Conservation (phyloP, 1,284 basidiomycete species). For the Austroboletus novae-zelandiae region DNA sequence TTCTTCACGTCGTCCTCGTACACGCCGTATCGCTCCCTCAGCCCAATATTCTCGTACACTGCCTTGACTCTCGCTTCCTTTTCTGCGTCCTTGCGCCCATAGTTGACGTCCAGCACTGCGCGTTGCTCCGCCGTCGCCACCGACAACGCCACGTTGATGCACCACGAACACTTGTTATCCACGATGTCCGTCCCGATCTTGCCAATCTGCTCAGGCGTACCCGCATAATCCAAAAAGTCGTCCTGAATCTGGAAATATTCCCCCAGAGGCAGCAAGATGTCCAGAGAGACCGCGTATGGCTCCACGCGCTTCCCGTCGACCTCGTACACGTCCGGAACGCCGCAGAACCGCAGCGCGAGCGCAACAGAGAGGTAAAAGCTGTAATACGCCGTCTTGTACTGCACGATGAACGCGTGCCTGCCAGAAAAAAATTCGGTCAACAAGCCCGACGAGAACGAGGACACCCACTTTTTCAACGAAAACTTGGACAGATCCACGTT, state of each 20-base stretch:
- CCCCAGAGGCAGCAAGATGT: conserved; percentile 89
- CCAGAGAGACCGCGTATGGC: conserved; percentile 78
- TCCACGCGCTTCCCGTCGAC: conserved; percentile 37
- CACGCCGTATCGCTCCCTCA: conserved; percentile 55
- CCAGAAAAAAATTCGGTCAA: too few species aligned
- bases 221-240: conserved; percentile 94
- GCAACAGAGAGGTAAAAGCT: conserved; percentile 99
- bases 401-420: conserved; percentile 91
- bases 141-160: conserved; percentile 89
- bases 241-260: conserved; percentile 99
- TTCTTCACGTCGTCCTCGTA: conserved; percentile 71
- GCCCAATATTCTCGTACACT: conserved; percentile 51
- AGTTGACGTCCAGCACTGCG: conserved; percentile 71
- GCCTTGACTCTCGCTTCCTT: conserved; percentile 65
- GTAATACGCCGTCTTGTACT: conserved; percentile 98
- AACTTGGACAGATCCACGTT: conserved; percentile 86
- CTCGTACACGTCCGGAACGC: conserved; percentile 58
- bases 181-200: conserved; percentile 98
- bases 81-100: conserved; percentile 75
- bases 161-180: conserved; percentile 99
- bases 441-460: too few species aligned
- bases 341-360: conserved; percentile 83
- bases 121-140: conserved; percentile 56
- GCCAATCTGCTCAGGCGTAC: conserved; percentile 88
- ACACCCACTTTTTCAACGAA: conserved; percentile 72